Evolutionary conservation across 768 basidiomycete genomes (phyloP).

Genomic region (Porpolomopsis calyptriformis): DNA sequence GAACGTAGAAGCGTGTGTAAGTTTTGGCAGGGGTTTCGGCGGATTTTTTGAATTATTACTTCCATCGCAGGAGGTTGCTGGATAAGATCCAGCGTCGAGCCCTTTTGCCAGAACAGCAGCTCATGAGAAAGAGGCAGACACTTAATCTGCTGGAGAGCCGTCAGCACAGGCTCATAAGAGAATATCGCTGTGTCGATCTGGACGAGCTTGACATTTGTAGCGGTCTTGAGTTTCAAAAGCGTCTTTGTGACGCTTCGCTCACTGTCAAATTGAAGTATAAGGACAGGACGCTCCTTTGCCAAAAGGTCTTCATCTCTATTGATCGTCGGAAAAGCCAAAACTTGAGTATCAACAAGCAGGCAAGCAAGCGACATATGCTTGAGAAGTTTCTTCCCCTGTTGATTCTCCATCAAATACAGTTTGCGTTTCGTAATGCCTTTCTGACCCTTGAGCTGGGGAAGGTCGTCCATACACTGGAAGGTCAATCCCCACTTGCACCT

Average conservation of each 20-base stretch:
- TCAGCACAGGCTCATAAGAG: constrained; percentile 53
- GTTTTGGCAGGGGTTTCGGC: constrained; percentile 26
- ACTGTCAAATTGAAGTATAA: constrained; percentile 46
- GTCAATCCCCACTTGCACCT: constrained; percentile 31
- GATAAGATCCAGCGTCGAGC: constrained; percentile 6
- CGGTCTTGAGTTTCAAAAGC: constrained; percentile 30
- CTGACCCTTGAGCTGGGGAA: constrained; percentile 25
- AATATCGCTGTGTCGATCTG: constrained; percentile 55
- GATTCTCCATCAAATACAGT: constrained; percentile 28
- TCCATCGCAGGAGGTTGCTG: constrained; percentile 4
- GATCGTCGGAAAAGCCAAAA: constrained; percentile 44
- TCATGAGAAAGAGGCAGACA: constrained; percentile 39
- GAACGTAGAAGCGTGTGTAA: constrained; percentile 29
- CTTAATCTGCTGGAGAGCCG: constrained; percentile 37
- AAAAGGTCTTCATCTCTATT: constrained; percentile 45
- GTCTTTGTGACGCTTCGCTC: constrained; percentile 26
- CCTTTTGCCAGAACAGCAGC: constrained; percentile 42
- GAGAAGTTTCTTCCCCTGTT: constrained; percentile 34
- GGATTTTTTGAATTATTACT: constrained; percentile 21
- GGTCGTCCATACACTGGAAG: constrained; percentile 25
- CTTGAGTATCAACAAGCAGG: constrained; percentile 35
- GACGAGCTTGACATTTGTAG: constrained; percentile 32
- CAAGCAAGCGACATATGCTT: constrained; percentile 46
- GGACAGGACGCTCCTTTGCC: constrained; percentile 33
- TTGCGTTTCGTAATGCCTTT: constrained; percentile 30